Evolutionary conservation across 2,329 filamentous ascomycete species (phyloP), one percentile per base, ranked within the genome.

Genomic region (Diaporthe citri): DNA sequence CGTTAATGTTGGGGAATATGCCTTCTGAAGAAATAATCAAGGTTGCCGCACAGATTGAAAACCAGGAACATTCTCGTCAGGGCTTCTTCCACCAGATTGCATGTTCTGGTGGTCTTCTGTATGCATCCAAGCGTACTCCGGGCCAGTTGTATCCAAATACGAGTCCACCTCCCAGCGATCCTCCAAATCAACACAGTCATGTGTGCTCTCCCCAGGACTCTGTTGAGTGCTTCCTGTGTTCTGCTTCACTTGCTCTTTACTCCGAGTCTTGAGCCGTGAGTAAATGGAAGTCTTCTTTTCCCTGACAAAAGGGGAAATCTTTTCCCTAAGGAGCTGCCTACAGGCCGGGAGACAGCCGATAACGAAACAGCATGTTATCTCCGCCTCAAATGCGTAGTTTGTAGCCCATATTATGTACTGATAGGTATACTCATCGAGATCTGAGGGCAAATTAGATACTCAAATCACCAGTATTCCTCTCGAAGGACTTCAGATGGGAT

Each of bases 281-380:
- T 4, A 31, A 5, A 55, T 3, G 52, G 52, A 31, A 17, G 10
- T 31, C 52, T 55, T 55, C 13, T 55, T 12, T 25, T 25, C 31
- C 15, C 25, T 55, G 13, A 28, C 8, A 10, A 55, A 55, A 31
- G 52, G 52, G 13, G 13, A 74, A 28, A 74, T 46, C 13, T 48
- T 74, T 51, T 74, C 71, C 22, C 57, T 56, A 5, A 74, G 43
- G 31, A 74, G 73, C 43, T 74, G 73, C 46, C 73, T 59, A 46
- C 64, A 56, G 46, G 73, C 73, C 3, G 73, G 73, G 2, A 74
- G 66, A 39, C 73, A 74, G 57, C 64, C 59, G 46, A 74, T 74
- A 56, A 52, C 56, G 34, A 74, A 74, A 55, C 73, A 74, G 46
- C 55, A 64, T 36, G 73, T 74, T 10, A 74, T 13, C 43, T 74